Percentiles rank a stretch among this genome's conserved stretches.
Conservation (phyloP, 768 basidiomycete species). For the Trametopsis cervina region DNA sequence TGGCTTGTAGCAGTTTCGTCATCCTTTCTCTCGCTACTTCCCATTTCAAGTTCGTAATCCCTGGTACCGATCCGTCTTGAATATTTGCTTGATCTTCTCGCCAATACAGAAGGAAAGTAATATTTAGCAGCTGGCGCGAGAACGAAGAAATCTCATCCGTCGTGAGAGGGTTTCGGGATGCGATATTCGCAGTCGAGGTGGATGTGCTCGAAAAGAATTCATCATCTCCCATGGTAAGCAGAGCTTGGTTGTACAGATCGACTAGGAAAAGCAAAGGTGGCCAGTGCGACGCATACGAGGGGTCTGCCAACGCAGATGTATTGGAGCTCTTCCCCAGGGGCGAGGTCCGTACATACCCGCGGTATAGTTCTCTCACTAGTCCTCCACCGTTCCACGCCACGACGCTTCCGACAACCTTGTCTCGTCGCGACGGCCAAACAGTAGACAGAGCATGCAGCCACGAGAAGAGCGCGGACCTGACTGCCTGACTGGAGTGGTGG, state of each 20-base stretch:
- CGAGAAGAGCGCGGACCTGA: slow-evolving; percentile 38
- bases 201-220: slow-evolving; percentile 69
- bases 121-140: slow-evolving; percentile 72
- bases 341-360: slow-evolving; percentile 54
- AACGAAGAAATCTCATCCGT: slow-evolving; percentile 77
- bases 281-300: slow-evolving; percentile 43
- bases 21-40: slow-evolving; percentile 69
- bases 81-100: slow-evolving; percentile 40
- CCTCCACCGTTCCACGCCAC: slow-evolving; percentile 48
- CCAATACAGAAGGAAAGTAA: slow-evolving; percentile 79
- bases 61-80: slow-evolving; percentile 35
- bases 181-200: slow-evolving; percentile 18
- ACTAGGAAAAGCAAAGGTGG: slow-evolving; percentile 69
- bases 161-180: slow-evolving; percentile 65
- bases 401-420: slow-evolving; percentile 49
- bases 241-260: slow-evolving; percentile 75
- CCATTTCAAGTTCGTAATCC: slow-evolving; percentile 40
- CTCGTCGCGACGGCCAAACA: slow-evolving; percentile 54
- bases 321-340: slow-evolving; percentile 55
- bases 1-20: slow-evolving; percentile 69
- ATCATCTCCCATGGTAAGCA: slow-evolving; percentile 92
- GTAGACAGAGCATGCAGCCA: slow-evolving; percentile 52
- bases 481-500: slow-evolving; percentile 17
- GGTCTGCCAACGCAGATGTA: slow-evolving; percentile 35
- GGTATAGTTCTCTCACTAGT: slow-evolving; percentile 69